Evolutionary conservation across 371 early-diverging fungal genomes (phyloP), one percentile per base, ranked within the genome.

Genomic region (Dinochytrium kinnereticum): DNA sequence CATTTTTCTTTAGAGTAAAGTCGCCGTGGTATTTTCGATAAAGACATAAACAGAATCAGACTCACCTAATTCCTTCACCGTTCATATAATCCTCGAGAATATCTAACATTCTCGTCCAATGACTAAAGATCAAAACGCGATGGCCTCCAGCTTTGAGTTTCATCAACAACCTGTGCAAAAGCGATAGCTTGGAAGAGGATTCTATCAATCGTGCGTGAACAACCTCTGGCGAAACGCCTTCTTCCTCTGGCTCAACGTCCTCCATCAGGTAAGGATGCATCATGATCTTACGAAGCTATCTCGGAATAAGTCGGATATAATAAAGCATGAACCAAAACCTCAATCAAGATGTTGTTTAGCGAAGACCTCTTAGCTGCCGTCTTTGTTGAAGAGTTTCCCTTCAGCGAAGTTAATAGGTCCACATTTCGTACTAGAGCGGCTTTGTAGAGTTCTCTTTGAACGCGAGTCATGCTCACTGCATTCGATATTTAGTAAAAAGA

Each of bases 371-470:
- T 53, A 5, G 55, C 55, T 15, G 70, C 73, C 1, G 59, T 36
- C 0, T 51, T 72, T 21, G 75, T 71, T 5, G 36, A 33, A 7
- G 39, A 36, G 28, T 30, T 37, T 21, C 72, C 80, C 37, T 78
- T 79, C 49, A 76, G 76, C n/a, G 84, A 76, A 69, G 83, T 68
- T 31, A 91, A 76, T 24, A 88, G 51, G 24, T 75, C 64, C 64
- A 83, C 79, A 76, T 91, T 86, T 51, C 84, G 76, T 65, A 85
- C 80, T 33, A 95, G 77, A 26, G 93, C 89, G 0, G 87, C 89
- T 61, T 91, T 92, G 80, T 93, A 95, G n/a, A 96, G 83, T 80
- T 91, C 88, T 72, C 88, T 89, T 83, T 97, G 97, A 28, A 93
- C 71, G 0, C 83, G 61, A 0, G 93, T 91, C 91, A 97, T 89